Base-by-base conservation (phyloP, 75 land plant genomes). In the Pinus taeda region DNA sequence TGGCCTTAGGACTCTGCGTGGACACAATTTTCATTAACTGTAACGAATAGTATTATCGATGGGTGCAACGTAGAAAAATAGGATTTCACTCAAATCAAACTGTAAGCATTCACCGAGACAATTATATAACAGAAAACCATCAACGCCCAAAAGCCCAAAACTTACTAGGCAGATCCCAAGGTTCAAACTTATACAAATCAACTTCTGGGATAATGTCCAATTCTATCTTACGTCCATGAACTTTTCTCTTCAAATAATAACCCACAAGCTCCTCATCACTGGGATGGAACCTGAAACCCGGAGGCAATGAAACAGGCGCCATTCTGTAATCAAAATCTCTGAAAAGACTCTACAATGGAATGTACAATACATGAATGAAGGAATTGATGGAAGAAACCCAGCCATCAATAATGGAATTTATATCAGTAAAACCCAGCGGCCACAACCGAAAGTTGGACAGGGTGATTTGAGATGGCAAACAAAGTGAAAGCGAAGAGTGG, bases 121-220 rank as follows among this genome's bases (percentile, higher is more conserved):
- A 65, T 14, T 26, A 12, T 3, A 64, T 64, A 15, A 64, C 30
- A 18, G 18, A 36, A 65, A 33, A 36, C 13, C 39, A 42, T 39
- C 22, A 69, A 39, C 20, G 9, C 21, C 71, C 55, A 69, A 42
- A 65, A 33, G 18, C 18, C 39, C 36, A 69, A 2, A 37, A 69
- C 71, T 15, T 76, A 91, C 93, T 81, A 21, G 93, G 93, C 36
- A 91, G 85, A 75, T 91, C 91, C 92, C 93, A 91, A 55, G 93
- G 93, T 72, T 91, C 93, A 71, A 87, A 89, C 76, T 91, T 91
- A 83, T 91, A 90, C 79, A 91, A 89, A 83, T 91, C 93, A 55
- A 91, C 85, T 39, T 89, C 93, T 0, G 91, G 85, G 63, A 91
- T 91, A 22, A 91, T 83, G 29, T 84, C 83, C 62, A 89, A 82